Evolutionary conservation across 2,329 filamentous ascomycete genomes (phyloP), one percentile per base, ranked within the genome.

Genomic region (Pestalotiopsis sp.): DNA sequence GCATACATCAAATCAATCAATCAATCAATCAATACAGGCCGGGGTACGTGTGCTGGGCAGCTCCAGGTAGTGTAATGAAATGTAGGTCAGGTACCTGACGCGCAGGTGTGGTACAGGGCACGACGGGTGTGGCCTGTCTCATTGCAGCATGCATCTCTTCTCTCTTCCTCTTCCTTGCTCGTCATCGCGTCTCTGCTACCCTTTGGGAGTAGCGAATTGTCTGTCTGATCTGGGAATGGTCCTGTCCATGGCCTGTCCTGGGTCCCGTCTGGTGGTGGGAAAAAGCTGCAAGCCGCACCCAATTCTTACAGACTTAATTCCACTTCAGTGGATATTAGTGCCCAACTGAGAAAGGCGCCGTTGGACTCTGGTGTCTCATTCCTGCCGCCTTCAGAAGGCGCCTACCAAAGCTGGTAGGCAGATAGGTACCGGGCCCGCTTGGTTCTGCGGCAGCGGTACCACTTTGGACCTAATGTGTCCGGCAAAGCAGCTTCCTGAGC

Each of bases 291-390:
- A 52, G 64, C 64, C 64, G 64, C 64, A 66, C 41, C 31, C 52
- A 64, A 64, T 25, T 64, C 45, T 36, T 23, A 36, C 36, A 36
- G 60, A 41, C 45, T 52, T 20, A 52, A 52, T 52, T 52, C 45
- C 45, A 52, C 45, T 63, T 17, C 25, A 23, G 60, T 63, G 25
- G 27, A 41, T 31, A 66, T 66, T 66, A 66, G 56, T 66, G 64
- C 64, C 64, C 64, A 41, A 36, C 17, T 60, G 64, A 38, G 64
- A 13, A 66, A 59, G 64, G 56, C 49, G 49, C 64, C 64, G 56
- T 49, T 59, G 56, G 39, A 23, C n/a, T 49, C 23, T 62, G 38
- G 59, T 39, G 27, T 39, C 45, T 52, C 38, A 23, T 36, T 36
- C 11, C 14, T 59, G 57, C 57, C 57, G 57, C 57, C 57, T 59